These are phyloP conservation scores for Phytopythium aichiense DNA, from an alignment of 352 stramenopile genomes.

Conservation along the genomic window DNA sequence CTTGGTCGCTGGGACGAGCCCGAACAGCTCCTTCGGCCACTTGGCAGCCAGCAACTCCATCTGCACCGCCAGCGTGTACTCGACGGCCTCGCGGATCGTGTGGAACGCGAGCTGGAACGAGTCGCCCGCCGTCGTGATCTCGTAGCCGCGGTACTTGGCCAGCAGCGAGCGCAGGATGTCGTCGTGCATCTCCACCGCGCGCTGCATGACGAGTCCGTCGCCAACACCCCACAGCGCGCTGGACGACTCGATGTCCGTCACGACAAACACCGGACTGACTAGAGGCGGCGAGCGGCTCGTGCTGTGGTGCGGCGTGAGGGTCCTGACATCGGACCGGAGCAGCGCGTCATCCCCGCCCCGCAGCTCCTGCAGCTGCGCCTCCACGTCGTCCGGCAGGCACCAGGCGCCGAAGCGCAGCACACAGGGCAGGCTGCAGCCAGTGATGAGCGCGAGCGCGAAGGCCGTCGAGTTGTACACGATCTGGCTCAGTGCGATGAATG, in stretches of 20 bases:
- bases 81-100: conserved; percentile 29
- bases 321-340: not conserved
- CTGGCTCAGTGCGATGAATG: conserved; percentile 20
- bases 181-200: conserved; percentile 25
- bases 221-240: conserved; percentile 28
- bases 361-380: conserved; percentile 17
- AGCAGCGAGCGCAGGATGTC: conserved; percentile 26
- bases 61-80: conserved; percentile 30
- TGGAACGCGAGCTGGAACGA: conserved; percentile 47
- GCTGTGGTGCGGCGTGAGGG: conserved; percentile 4
- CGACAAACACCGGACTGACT: conserved; percentile 29
- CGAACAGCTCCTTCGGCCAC: conserved; percentile 31
- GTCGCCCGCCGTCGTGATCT: conserved; percentile 47
- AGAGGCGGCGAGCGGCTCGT: not conserved
- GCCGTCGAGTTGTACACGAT: conserved; percentile 21
- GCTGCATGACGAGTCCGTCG: conserved; percentile 20
- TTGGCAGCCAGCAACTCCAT: conserved; percentile 20
- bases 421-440: conserved; percentile 17
- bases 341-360: conserved; percentile 1
- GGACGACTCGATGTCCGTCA: conserved; percentile 40
- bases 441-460: conserved; percentile 18
- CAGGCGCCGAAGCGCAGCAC: conserved; percentile 10
- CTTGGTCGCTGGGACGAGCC: conserved; percentile 19
- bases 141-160: conserved; percentile 33
- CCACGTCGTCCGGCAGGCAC: conserved; percentile 20